Base-by-base conservation (phyloP, 2,329 filamentous ascomycete genomes). In the Fusarium tjaetaba region DNA sequence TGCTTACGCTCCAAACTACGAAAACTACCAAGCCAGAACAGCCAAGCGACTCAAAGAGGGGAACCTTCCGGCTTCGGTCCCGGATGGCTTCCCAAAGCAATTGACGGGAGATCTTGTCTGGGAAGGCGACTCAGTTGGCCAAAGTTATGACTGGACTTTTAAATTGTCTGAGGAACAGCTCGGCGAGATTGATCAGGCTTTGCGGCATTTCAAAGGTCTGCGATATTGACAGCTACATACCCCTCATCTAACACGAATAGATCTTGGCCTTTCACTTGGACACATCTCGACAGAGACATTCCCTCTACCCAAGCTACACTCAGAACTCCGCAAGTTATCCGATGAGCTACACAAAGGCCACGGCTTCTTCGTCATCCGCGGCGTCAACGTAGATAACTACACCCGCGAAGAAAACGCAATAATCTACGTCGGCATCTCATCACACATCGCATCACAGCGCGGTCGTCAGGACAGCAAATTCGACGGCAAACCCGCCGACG, bases 341-440 rank as follows among this genome's bases (percentile, higher is more conserved):
- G 75, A 81, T 15, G 88, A 90, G 65, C 78, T 92, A 3, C 88
- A 91, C 77, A 79, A 82, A 34, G 89, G 89, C 5, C 85, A 87
- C 56, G 90, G 90, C 5, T 91, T 92, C 81, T 88, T 88, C 53
- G 88, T 91, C 4, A 78, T 92, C 22, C 86, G 89, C 5, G 90
- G 90, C 11, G 77, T 92, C 2, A 84, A 85, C 4, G 86, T 90
- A 0, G 83, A 86, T 15, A 81, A 82, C 8, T 86, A 91, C 76
- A 84, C 82, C 0, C 85, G 85, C 24, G 86, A 90, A 68, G 88
- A 91, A 4, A 90, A 89, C 65, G 76, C 90, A 36, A 86, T 88
- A 69, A 87, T 91, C 67, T 92, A 91, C 73, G 84, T 88, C 5
- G 90, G 90, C 1, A 79, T 92, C 4, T 87, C 89, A 0, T 84